A percentile compares a stretch with the other conserved stretches of the same genome.
Evolutionary conservation across 768 basidiomycete genomes (phyloP).

Genomic region (Infundibulicybe gibba): DNA sequence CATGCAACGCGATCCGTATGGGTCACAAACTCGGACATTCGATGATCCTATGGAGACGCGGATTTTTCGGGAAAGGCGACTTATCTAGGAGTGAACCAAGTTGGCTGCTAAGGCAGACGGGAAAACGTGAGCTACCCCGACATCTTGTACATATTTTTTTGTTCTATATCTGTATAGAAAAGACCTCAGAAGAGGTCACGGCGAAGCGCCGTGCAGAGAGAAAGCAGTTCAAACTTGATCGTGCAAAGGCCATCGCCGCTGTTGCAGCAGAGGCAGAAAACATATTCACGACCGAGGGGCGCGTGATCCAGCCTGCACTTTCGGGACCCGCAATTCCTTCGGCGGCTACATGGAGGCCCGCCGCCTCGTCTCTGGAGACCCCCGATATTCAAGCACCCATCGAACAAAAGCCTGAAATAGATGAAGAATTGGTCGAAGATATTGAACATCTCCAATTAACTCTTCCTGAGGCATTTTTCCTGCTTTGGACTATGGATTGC

Average conservation of each 20-base stretch:
- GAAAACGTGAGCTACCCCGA: constrained; percentile 31
- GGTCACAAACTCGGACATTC: constrained; percentile 65
- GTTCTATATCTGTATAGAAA: constrained; percentile 32
- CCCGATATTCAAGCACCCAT: constrained; percentile 11
- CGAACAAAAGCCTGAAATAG: constrained; percentile 22
- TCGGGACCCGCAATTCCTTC: constrained; percentile 68
- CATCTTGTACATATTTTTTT: constrained; percentile 1
- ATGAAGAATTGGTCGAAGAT: constrained; percentile 50
- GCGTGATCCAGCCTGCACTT: constrained; percentile 55
- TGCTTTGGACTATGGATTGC: constrained; percentile 82
- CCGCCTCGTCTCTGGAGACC: constrained; percentile 6
- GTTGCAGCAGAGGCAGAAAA: constrained; percentile 78
- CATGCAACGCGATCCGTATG: constrained; percentile 82
- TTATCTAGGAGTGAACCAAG: constrained; percentile 93
- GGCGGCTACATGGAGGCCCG: constrained; percentile 76
- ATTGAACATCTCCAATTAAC: constrained; percentile 91
- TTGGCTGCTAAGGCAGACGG: constrained; percentile 82
- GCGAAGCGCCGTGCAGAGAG: constrained; percentile 85
- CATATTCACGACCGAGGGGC: constrained; percentile 68
- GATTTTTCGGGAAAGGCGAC: constrained; percentile 98
- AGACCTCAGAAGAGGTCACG: constrained; percentile 90
- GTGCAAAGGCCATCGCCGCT: constrained; percentile 82
- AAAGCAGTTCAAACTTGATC: constrained; percentile 89
- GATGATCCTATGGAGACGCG: constrained; percentile 76
- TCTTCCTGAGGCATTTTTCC: constrained; percentile 85